These are phyloP conservation scores for Aureobasidium melanogenum DNA, from an alignment of 2,329 filamentous ascomycete genomes.

Conservation along the genomic window DNA sequence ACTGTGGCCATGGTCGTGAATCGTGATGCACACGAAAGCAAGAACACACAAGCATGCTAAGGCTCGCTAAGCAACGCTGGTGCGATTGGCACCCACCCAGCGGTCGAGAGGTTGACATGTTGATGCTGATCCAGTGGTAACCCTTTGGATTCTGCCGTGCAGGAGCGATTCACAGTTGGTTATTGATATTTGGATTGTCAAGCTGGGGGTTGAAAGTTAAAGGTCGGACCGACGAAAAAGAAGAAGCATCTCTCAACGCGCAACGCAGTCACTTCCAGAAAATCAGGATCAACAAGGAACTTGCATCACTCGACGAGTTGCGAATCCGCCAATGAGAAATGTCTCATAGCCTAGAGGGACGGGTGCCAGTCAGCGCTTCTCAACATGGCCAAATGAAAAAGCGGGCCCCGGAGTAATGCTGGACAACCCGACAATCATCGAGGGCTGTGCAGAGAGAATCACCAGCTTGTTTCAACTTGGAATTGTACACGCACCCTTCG, in stretches of 20 bases:
- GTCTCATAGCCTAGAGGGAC: background rate
- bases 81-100: background rate
- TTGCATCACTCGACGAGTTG: background rate
- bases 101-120: background rate
- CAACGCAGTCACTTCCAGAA: background rate
- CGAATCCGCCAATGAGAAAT: background rate
- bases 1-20: background rate
- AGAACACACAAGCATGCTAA: constrained; percentile 1
- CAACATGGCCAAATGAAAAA: background rate
- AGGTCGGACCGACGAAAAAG: background rate
- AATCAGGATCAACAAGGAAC: constrained; percentile 6
- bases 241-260: background rate
- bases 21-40: background rate
- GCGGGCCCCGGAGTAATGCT: background rate
- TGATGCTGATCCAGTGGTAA: background rate
- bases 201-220: background rate
- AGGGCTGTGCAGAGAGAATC: background rate
- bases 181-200: background rate
- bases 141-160: background rate
- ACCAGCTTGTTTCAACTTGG: background rate
- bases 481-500: background rate
- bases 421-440: background rate
- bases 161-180: background rate
- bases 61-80: background rate
- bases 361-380: background rate